Conservation (phyloP, 169 alveolate genomes). For the Plasmodium coatneyi region DNA sequence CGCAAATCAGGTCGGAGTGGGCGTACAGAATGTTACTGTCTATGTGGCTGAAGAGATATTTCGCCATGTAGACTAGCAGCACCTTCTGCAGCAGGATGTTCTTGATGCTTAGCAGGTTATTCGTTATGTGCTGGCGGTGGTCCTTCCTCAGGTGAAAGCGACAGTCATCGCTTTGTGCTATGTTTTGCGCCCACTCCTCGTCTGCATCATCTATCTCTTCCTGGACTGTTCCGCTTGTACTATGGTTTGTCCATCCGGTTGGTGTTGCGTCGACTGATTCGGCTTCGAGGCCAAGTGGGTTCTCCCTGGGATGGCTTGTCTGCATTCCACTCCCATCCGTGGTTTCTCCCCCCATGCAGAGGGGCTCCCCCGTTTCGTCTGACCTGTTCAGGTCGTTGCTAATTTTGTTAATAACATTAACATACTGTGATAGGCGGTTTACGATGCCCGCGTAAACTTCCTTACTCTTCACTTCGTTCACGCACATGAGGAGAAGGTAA, state of each 20-base stretch:
- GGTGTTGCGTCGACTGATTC: background rate
- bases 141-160: conserved; percentile 5
- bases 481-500: conserved; percentile 32
- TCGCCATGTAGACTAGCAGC: conserved; percentile 38
- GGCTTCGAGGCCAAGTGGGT: background rate
- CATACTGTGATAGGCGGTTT: conserved; percentile 17
- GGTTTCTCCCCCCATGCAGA: background rate
- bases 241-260: background rate
- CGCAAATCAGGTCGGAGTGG: conserved; percentile 70
- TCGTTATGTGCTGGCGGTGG: conserved; percentile 8
- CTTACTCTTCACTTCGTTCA: conserved; percentile 39
- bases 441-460: conserved; percentile 25
- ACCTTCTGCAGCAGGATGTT: conserved; percentile 19
- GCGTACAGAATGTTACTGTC: conserved; percentile 59
- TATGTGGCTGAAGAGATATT: conserved; percentile 60
- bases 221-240: background rate
- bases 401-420: conserved; percentile 41
- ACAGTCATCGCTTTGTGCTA: background rate
- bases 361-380: background rate
- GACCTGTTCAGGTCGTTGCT: conserved; percentile 18
- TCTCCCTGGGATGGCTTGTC: background rate
- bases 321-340: background rate
- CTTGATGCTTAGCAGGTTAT: conserved; percentile 10
- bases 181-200: background rate
- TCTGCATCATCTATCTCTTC: background rate